Evolutionary conservation across 305 asterid species (phyloP).

Genomic region (Vinca major): DNA sequence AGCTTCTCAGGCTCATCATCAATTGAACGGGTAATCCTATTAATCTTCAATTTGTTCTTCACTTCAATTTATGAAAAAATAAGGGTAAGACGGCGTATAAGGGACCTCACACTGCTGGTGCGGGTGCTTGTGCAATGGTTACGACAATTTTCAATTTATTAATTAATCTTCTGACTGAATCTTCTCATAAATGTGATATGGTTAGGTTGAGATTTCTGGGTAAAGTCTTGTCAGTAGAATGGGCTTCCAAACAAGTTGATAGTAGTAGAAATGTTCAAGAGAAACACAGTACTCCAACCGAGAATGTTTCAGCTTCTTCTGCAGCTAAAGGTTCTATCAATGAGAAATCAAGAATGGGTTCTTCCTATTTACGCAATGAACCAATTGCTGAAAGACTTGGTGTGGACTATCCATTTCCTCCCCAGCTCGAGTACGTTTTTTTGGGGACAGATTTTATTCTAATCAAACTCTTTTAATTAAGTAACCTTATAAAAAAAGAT

Average conservation of each 20-base stretch:
- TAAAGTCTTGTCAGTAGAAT: slow-evolving; percentile 59
- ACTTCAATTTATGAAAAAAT: background rate
- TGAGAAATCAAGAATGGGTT: slow-evolving; percentile 22
- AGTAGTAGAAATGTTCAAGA: slow-evolving; percentile 26
- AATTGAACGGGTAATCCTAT: slow-evolving; percentile 53
- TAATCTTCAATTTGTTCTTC: slow-evolving; percentile 6
- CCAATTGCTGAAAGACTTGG: slow-evolving; percentile 84
- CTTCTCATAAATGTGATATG: slow-evolving; percentile 7
- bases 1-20: slow-evolving; percentile 74
- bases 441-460: too few species aligned
- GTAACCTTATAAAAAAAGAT: too few species aligned
- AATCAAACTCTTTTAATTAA: too few species aligned
- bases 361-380: slow-evolving; percentile 27
- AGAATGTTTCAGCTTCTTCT: slow-evolving; percentile 20
- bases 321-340: slow-evolving; percentile 23
- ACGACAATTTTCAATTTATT: too few species aligned
- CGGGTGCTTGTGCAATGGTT: too few species aligned
- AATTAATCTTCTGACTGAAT: background rate
- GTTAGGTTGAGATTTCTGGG: slow-evolving; percentile 75
- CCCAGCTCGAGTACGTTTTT: slow-evolving; percentile 37
- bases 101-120: too few species aligned
- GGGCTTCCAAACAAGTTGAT: slow-evolving; percentile 39
- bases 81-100: too few species aligned
- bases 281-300: slow-evolving; percentile 22
- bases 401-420: slow-evolving; percentile 84